These are phyloP conservation scores for Camellia oleifera DNA, from an alignment of 179 eudicot genomes.

Conservation along the genomic window DNA sequence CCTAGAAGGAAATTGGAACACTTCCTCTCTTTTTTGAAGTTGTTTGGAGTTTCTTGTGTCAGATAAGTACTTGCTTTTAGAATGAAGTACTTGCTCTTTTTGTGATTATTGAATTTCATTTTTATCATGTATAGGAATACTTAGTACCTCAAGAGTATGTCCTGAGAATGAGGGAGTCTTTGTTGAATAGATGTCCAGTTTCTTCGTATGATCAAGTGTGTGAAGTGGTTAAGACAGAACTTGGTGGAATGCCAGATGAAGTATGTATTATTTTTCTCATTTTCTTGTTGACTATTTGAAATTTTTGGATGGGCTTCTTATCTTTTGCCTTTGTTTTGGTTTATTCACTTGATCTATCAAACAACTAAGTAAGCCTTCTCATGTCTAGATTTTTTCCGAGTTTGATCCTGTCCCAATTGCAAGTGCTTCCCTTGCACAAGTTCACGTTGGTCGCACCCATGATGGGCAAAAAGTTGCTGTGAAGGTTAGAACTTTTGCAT, in stretches of 20 bases:
- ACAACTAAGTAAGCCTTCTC: constrained; percentile 16
- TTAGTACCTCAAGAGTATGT: constrained; percentile 91
- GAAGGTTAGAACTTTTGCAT: constrained; percentile 54
- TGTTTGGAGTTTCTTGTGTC: neutral
- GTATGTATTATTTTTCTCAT: constrained; percentile 38
- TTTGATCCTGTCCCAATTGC: constrained; percentile 95
- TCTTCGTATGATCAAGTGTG: constrained; percentile 92
- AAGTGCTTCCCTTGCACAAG: constrained; percentile 99
- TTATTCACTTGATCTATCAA: constrained; percentile 5
- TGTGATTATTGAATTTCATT: neutral
- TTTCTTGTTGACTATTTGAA: neutral
- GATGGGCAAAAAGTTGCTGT: constrained; percentile 98
- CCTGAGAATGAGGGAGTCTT: constrained; percentile 75
- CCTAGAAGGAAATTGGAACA: constrained; percentile 13
- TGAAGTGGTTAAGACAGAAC: constrained; percentile 80
- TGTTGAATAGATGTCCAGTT: constrained; percentile 92
- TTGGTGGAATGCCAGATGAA: constrained; percentile 89
- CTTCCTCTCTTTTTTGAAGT: neutral
- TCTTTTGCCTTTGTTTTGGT: neutral
- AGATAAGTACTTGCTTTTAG: neutral
- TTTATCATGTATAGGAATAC: constrained; percentile 62
- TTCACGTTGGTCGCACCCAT: constrained; percentile 77
- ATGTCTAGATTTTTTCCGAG: constrained; percentile 71
- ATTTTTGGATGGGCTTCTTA: neutral
- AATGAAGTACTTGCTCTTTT: neutral